Conservation (phyloP, 163 green algal genomes). For the Trebouxiophyceae sp. region DNA sequence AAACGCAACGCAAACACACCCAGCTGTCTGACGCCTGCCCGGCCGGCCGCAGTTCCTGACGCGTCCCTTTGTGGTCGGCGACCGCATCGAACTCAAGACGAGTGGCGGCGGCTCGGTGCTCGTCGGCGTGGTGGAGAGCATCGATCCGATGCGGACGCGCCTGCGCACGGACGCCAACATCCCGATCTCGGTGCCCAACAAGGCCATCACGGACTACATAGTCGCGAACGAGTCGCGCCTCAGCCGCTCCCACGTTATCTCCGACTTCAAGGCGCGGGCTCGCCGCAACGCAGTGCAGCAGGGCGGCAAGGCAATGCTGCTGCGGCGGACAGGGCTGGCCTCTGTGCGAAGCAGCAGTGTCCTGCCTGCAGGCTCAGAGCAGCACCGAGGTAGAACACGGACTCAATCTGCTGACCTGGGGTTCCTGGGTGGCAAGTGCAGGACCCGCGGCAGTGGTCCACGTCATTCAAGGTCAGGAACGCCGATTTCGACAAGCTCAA, state of each 20-base stretch:
- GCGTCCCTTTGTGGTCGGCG: constrained; percentile 30
- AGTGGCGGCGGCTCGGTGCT: constrained; percentile 15
- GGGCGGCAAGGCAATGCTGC: too few relatives aligned
- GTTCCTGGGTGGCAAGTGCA: neutral
- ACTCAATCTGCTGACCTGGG: neutral
- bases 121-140: constrained; percentile 20
- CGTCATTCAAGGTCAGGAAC: neutral
- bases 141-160: constrained; percentile 36
- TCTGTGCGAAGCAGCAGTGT: neutral
- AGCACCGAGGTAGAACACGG: neutral
- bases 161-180: constrained; percentile 26
- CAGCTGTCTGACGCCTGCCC: neutral
- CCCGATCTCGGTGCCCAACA: constrained; percentile 32
- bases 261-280: constrained; percentile 23
- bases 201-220: constrained; percentile 28
- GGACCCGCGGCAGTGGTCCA: constrained; percentile 1
- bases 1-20: neutral
- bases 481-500: constrained; percentile 14
- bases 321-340: too few relatives aligned
- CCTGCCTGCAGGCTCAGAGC: neutral
- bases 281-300: too few relatives aligned
- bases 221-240: constrained; percentile 34
- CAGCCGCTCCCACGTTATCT: constrained; percentile 5
- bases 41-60: constrained; percentile 35
- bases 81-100: constrained; percentile 29